phyloP scores from a whole-genome alignment of 805 yeast species.

The Kuraishia cidri region DNA sequence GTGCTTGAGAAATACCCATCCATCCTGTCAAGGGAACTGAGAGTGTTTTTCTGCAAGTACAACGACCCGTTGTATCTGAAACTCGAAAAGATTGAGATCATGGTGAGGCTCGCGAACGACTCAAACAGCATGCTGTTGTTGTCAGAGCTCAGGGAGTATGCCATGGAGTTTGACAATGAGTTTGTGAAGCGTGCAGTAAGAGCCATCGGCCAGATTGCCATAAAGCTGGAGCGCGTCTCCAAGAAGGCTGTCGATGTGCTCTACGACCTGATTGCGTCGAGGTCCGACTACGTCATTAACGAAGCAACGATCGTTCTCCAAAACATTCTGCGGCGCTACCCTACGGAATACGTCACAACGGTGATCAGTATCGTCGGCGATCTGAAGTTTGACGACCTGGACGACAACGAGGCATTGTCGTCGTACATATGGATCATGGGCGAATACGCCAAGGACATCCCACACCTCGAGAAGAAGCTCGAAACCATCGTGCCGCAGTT shows the following conservation, averaged over 20 bases:
- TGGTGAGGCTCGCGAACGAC: constrained; percentile 60
- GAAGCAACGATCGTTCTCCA: constrained; percentile 56
- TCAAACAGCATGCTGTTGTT: constrained; percentile 48
- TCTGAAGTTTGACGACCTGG: constrained; percentile 34
- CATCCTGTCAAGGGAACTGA: constrained; percentile 65
- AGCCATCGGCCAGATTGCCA: constrained; percentile 67
- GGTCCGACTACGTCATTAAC: constrained; percentile 54
- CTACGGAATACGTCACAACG: constrained; percentile 39
- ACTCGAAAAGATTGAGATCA: constrained; percentile 66
- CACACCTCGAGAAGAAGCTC: constrained; percentile 39
- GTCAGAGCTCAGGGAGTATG: constrained; percentile 69
- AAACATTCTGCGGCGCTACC: constrained; percentile 59
- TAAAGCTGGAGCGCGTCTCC: constrained; percentile 44
- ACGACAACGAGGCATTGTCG: constrained; percentile 40
- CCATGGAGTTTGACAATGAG: constrained; percentile 79
- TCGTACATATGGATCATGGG: constrained; percentile 68
- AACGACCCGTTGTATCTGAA: constrained; percentile 76
- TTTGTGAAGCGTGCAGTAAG: constrained; percentile 59
- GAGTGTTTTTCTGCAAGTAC: constrained; percentile 86
- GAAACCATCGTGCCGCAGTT: constrained; percentile 39
- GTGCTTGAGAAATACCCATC: constrained; percentile 84
- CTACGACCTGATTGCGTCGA: constrained; percentile 47
- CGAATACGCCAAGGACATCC: constrained; percentile 56
- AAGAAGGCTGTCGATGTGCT: constrained; percentile 54
- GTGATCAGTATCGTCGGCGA: constrained; percentile 43